These are phyloP conservation scores for Acrocalymma vagum DNA, from an alignment of 2,329 filamentous ascomycete species.

Conservation along the genomic window DNA sequence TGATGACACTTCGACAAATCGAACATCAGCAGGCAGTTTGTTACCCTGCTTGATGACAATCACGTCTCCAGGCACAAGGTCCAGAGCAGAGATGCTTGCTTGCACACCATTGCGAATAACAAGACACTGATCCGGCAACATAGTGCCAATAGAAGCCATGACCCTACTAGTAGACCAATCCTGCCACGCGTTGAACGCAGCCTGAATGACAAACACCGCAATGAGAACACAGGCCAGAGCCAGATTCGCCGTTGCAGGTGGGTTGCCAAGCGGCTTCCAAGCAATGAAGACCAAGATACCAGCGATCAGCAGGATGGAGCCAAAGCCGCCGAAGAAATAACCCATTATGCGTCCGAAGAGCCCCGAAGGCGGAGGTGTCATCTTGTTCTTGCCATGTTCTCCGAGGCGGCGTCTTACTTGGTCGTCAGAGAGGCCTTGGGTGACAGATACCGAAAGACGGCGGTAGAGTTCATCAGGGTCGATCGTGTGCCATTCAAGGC, in stretches of 20 bases:
- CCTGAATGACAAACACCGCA: slow-evolving; percentile 70
- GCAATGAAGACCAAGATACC: slow-evolving; percentile 77
- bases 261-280: slow-evolving; percentile 78
- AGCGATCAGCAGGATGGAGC: slow-evolving; percentile 73
- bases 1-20: slow-evolving; percentile 72
- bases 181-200: slow-evolving; percentile 65
- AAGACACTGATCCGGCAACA: slow-evolving; percentile 78
- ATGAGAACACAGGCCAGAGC: slow-evolving; percentile 77
- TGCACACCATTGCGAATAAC: slow-evolving; percentile 68
- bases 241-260: slow-evolving; percentile 74
- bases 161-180: slow-evolving; percentile 80
- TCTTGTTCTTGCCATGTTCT: slow-evolving; percentile 73
- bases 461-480: slow-evolving; percentile 65
- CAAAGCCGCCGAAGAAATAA: slow-evolving; percentile 83
- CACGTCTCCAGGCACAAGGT: slow-evolving; percentile 77
- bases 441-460: slow-evolving; percentile 65
- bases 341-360: slow-evolving; percentile 66
- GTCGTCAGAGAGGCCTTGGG: slow-evolving; percentile 67
- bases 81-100: slow-evolving; percentile 59
- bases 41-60: slow-evolving; percentile 74
- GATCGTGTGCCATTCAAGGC: slow-evolving; percentile 74
- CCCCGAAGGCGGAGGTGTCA: slow-evolving; percentile 70
- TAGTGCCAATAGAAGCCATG: slow-evolving; percentile 81
- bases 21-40: slow-evolving; percentile 77
- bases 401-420: slow-evolving; percentile 64